Evolutionary conservation across 78 protist genomes (phyloP), one percentile per base, ranked within the genome.

Genomic region (Dictyostelium firmibasis): DNA sequence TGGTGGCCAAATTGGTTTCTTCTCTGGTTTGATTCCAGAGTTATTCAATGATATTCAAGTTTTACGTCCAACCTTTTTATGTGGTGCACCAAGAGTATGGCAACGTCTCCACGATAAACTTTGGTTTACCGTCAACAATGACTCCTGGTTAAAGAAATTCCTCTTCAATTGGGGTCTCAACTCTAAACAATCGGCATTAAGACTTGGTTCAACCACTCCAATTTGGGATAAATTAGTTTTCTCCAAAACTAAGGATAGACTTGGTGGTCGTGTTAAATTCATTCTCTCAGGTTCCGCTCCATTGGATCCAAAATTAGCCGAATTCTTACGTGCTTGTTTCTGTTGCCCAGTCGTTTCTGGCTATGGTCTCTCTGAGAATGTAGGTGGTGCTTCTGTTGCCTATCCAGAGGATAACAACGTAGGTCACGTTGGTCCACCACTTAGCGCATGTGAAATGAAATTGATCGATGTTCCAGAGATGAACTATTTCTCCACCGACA

Each of bases 291-390:
- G 99, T 91, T 92, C 98, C 0, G 99, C 99, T 5, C 99, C 99
- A 33, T 62, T 99, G 41, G 25, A 87, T 16, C 79, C 97, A 72
- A 62, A 97, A 35, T 82, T 98, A 23, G 94, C 96, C 47, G 95
- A 94, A 27, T 97, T 97, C 87, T 41, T 96, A n/a, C 78, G 91
- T 18, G 81, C 91, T 33, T 57, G 74, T 92, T 94, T 98, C 93
- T 35, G 96, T 77, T 96, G 98, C 82, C 91, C 70, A n/a, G 97
- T 98, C 44, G 70, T 96, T 47, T 96, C 98, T 67, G 99, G 99
- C 31, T 99, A 99, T 79, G 99, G 99, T 36, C 76, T 89, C 94
- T 98, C 99, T 41, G 99, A 99, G 96, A 85, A 97, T 29, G 78
- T 93, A 20, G 98, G 98, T 20, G 98, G 96, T 36, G 67, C 97